Conservation (phyloP, 2,329 filamentous ascomycete species). For the Sporothrix schenckii region DNA sequence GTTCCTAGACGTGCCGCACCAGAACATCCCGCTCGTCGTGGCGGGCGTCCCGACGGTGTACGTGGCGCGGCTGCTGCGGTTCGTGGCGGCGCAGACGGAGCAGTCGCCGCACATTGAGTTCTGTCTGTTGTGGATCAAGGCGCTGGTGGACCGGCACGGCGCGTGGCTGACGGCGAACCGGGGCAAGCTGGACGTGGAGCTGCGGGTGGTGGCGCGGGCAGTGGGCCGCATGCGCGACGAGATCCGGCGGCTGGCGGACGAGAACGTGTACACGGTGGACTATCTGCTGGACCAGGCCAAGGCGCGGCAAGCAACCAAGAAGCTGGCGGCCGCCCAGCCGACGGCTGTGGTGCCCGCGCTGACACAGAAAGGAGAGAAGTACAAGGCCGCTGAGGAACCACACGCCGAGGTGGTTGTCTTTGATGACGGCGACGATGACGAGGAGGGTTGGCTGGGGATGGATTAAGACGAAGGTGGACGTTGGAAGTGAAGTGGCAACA, state of each 20-base stretch:
- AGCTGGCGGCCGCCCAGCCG: not conserved
- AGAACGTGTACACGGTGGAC: conserved; percentile 86
- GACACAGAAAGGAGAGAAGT: not conserved
- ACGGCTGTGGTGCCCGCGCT: conserved; percentile 16
- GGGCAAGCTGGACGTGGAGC: conserved; percentile 77
- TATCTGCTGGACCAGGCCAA: conserved; percentile 66
- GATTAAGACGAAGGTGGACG: conserved; percentile 18
- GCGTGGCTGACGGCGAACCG: conserved; percentile 80
- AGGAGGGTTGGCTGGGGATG: conserved; percentile 32
- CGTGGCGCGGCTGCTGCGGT: conserved; percentile 79
- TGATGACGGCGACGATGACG: conserved; percentile 33
- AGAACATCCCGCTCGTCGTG: conserved; percentile 76
- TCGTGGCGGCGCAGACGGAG: conserved; percentile 85
- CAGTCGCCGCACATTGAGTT: conserved; percentile 93
- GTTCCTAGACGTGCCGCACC: conserved; percentile 78
- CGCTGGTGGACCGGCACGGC: conserved; percentile 78
- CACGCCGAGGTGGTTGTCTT: conserved; percentile 24
- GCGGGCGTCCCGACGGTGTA: conserved; percentile 82
- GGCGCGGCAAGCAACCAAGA: conserved; percentile 38
- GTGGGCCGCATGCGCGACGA: conserved; percentile 80
- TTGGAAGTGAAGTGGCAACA: not conserved
- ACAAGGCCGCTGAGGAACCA: conserved; percentile 14
- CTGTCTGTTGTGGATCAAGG: conserved; percentile 89
- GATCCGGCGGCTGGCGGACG: conserved; percentile 78
- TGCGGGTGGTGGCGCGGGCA: conserved; percentile 79